Base-by-base conservation (phyloP, 495 filamentous ascomycete genomes). In the Neurospora sp. region DNA sequence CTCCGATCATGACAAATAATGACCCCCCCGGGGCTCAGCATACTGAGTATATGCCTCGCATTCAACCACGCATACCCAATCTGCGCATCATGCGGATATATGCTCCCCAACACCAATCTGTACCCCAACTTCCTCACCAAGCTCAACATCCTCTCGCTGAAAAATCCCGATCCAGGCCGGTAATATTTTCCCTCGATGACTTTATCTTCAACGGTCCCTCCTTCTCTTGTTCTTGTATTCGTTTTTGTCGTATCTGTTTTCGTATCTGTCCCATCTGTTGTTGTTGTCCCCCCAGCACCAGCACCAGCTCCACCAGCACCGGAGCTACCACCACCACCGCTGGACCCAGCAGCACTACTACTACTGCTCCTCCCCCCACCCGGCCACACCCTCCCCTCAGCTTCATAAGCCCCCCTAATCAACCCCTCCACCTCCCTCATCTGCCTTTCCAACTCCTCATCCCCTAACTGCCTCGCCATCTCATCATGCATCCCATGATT, bases 401-500 rank as follows among this genome's bases (percentile, higher is more conserved):
- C 82, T 41, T 75, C 69, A 76, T 94, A 93, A 3, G 88, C 87
- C 1, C 76, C 79, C 39, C 80, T 76, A 53, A 94, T 90, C 72
- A 85, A 80, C 0, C 70, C 76, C 72, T 83, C 76, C 38, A 89
- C 87, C 18, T 76, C 38, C 11, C 72, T 71, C 65, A 90, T 86
- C 81, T 85, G 81, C 3, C 11, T 37, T 46, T 77, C 77, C 0
- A 86, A 77, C 74, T 85, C 83, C 27, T 78, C 82, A 42, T 83
- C 77, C 16, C 74, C 41, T 46, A 88, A 78, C 18, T 61, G 80
- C 70, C 87, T 82, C 35, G 88, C 89, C 5, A 92, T 88, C 81
- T 95, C 92, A 81, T 97, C 93, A 77, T 86, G 84, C 92, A 94
- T 94, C 5, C 90, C 93, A 80, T 97, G 93, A 80, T 96, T 96